A percentile compares a stretch with the other conserved stretches of the same genome.
Evolutionary conservation across 768 basidiomycete species (phyloP).

Genomic region (Macrolepiota albuminosa): DNA sequence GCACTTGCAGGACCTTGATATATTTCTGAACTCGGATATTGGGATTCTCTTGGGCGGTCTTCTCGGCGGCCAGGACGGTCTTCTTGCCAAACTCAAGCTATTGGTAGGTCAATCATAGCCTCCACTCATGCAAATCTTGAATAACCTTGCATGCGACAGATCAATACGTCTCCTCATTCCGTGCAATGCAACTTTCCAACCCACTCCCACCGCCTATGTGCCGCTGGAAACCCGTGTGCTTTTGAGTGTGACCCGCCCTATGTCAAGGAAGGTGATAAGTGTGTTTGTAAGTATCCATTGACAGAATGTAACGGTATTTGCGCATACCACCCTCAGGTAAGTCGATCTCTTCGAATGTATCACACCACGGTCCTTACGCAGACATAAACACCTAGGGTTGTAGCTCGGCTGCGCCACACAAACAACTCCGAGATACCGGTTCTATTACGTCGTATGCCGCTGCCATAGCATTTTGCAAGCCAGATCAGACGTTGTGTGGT

Average conservation of each 20-base stretch:
- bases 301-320: slow-evolving; percentile 38
- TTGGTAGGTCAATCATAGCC: slow-evolving; percentile 6
- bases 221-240: slow-evolving; percentile 10
- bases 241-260: slow-evolving; percentile 16
- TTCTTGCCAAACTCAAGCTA: slow-evolving; percentile 12
- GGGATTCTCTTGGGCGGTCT: slow-evolving; percentile 11
- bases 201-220: slow-evolving; percentile 13
- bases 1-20: slow-evolving; percentile 11
- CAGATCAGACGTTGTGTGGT: slow-evolving; percentile 31
- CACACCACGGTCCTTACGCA: background rate
- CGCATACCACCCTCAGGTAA: slow-evolving; percentile 25
- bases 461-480: slow-evolving; percentile 24
- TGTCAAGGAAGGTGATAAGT: slow-evolving; percentile 17
- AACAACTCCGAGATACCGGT: slow-evolving; percentile 7
- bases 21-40: slow-evolving; percentile 16
- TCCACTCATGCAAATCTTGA: background rate
- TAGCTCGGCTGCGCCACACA: slow-evolving; percentile 29
- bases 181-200: slow-evolving; percentile 13
- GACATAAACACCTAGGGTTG: slow-evolving; percentile 29
- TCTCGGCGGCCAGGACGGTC: slow-evolving; percentile 15
- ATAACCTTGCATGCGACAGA: slow-evolving; percentile 1
- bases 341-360: slow-evolving; percentile 10
- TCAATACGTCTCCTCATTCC: slow-evolving; percentile 14
- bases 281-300: slow-evolving; percentile 32
- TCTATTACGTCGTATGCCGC: slow-evolving; percentile 24